A percentile compares a stretch with the other conserved stretches of the same genome.
Conservation (phyloP, 2,329 filamentous ascomycete species). For the Bipolaris zeicola region DNA sequence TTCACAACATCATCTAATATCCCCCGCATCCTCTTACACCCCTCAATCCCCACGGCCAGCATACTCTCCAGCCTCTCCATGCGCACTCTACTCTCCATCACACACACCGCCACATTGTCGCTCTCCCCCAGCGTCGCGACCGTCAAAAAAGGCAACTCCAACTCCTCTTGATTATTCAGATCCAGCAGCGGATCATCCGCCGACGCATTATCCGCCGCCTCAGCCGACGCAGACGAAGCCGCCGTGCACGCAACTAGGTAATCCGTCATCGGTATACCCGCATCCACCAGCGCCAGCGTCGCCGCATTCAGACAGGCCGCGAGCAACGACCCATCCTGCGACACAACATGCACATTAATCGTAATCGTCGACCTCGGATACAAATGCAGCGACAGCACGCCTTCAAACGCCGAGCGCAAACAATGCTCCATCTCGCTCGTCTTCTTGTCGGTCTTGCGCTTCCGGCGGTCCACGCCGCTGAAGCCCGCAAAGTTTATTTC, state of each 20-base stretch:
- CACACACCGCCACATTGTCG: conserved; percentile 77
- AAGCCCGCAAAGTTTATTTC: conserved; percentile 88
- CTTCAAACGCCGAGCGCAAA: conserved; percentile 75
- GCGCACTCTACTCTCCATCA: conserved; percentile 90
- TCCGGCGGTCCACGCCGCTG: conserved; percentile 82
- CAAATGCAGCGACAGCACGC: conserved; percentile 80
- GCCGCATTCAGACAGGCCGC: conserved; percentile 89
- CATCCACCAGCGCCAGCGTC: conserved; percentile 90
- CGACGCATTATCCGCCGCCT: conserved; percentile 62
- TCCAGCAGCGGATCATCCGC: conserved; percentile 78
- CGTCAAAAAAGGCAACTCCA: conserved; percentile 87
- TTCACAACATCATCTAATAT: conserved; percentile 79
- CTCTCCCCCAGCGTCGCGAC: conserved; percentile 77
- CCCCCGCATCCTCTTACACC: conserved; percentile 81
- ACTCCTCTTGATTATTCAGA: conserved; percentile 78
- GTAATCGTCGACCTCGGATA: conserved; percentile 87
- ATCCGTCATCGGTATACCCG: conserved; percentile 92
- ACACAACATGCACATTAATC: conserved; percentile 84
- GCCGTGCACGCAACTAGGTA: conserved; percentile 89
- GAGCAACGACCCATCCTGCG: conserved; percentile 86
- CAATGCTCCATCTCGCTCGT: conserved; percentile 81
- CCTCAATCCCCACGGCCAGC: conserved; percentile 89
- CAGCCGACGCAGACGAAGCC: conserved; percentile 70
- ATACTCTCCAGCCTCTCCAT: conserved; percentile 83
- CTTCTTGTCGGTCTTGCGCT: conserved; percentile 70